Conservation (phyloP, 75 land plant genomes). For the Isoetes taiwanensis region DNA sequence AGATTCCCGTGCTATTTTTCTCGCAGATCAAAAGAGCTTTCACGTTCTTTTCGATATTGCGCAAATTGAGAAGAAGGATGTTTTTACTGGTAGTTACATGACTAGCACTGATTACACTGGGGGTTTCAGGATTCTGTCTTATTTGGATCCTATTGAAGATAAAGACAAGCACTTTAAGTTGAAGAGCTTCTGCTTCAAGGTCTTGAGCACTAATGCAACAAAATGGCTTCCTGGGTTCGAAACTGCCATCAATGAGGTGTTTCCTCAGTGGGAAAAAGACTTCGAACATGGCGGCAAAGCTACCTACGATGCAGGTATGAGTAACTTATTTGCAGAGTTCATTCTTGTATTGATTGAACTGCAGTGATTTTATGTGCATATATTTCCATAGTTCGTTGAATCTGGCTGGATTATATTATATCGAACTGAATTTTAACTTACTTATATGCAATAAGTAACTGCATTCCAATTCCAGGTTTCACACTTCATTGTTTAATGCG, state of each 20-base stretch:
- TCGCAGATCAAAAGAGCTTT: neutral
- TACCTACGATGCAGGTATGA: too few species aligned
- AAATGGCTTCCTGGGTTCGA: conserved; percentile 54
- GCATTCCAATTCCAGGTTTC: too few species aligned
- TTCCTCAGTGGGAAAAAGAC: conserved; percentile 31
- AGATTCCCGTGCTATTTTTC: neutral
- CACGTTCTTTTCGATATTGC: conserved; percentile 3
- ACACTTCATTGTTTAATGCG: too few species aligned
- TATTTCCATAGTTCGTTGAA: too few species aligned
- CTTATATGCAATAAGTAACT: too few species aligned
- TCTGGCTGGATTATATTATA: too few species aligned
- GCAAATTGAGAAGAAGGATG: conserved; percentile 45
- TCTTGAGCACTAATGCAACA: conserved; percentile 27
- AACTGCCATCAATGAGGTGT: conserved; percentile 21
- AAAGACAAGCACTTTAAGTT: conserved; percentile 51
- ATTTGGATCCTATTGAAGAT: conserved; percentile 69
- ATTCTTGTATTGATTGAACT: too few species aligned
- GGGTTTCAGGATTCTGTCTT: conserved; percentile 49
- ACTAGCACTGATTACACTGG: conserved; percentile 53
- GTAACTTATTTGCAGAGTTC: too few species aligned
- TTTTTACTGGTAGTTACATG: conserved; percentile 69
- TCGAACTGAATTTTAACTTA: too few species aligned
- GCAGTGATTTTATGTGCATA: too few species aligned
- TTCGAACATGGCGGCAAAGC: conserved; percentile 29
- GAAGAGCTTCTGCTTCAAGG: conserved; percentile 37